phyloP scores from a whole-genome alignment of 495 filamentous ascomycete species.

The Mycothermus thermophilus region DNA sequence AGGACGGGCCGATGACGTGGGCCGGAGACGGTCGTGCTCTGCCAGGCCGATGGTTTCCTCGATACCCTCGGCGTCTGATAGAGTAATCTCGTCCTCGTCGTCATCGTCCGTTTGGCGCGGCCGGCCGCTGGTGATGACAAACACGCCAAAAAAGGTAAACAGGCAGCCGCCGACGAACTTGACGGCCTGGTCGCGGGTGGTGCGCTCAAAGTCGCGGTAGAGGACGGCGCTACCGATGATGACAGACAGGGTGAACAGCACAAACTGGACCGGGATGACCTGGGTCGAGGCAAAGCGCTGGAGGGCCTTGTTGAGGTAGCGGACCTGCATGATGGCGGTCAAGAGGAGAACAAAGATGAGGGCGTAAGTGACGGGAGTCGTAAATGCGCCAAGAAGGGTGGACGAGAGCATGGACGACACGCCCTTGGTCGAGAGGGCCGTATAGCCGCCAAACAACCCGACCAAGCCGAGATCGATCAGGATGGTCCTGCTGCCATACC shows the following conservation, averaged over 20 bases:
- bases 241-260: conserved; percentile 87
- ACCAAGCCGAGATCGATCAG: conserved; percentile 88
- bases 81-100: conserved; percentile 38
- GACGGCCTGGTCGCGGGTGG: conserved; percentile 47
- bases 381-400: conserved; percentile 70
- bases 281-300: conserved; percentile 93
- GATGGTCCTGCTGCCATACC: conserved; percentile 71
- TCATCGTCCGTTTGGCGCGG: conserved; percentile 19
- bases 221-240: conserved; percentile 87
- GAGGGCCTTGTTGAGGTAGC: conserved; percentile 86
- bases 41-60: conserved; percentile 37
- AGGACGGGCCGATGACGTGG: conserved; percentile 2
- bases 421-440: conserved; percentile 88
- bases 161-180: conserved; percentile 85
- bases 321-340: conserved; percentile 89
- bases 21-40: conserved; percentile 20
- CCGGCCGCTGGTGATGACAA: conserved; percentile 70
- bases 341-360: conserved; percentile 60
- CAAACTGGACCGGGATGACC: conserved; percentile 94
- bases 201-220: conserved; percentile 85
- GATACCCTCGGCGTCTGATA: conserved; percentile 38
- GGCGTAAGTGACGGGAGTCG: conserved; percentile 82
- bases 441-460: conserved; percentile 87
- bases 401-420: conserved; percentile 88
- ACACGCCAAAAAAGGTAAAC: conserved; percentile 87